A percentile compares a stretch with the other conserved stretches of the same genome.
Conservation (phyloP, 352 stramenopile species). For the Globisporangium acanthophoron region DNA sequence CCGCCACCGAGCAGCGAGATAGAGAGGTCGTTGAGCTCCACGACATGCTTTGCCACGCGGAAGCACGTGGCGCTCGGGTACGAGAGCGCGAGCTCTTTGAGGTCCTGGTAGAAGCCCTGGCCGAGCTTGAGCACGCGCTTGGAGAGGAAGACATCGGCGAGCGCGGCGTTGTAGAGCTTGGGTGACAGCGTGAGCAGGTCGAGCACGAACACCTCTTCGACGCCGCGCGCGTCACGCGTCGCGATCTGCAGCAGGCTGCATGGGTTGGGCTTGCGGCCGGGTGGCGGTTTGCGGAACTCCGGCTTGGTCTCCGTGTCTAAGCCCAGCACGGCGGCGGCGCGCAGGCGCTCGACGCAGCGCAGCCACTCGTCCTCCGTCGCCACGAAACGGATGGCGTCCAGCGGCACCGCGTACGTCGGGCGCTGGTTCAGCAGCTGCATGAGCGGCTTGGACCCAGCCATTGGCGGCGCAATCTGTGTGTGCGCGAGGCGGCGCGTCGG, state of each 20-base stretch:
- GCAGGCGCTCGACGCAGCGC: slow-evolving; percentile 43
- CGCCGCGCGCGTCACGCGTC: slow-evolving; percentile 34
- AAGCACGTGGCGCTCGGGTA: slow-evolving; percentile 74
- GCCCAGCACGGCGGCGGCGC: slow-evolving; percentile 44
- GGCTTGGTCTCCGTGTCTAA: slow-evolving; percentile 75
- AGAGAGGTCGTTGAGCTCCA: slow-evolving; percentile 77
- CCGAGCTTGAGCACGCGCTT: slow-evolving; percentile 65
- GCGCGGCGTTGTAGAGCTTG: slow-evolving; percentile 55
- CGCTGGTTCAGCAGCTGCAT: slow-evolving; percentile 46
- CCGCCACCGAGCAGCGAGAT: slow-evolving; percentile 38
- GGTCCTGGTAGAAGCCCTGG: slow-evolving; percentile 54
- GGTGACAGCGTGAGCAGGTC: slow-evolving; percentile 51
- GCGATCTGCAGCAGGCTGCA: slow-evolving; percentile 64
- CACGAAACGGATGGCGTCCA: slow-evolving; percentile 47
- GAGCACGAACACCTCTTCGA: slow-evolving; percentile 71
- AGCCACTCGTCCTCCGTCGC: slow-evolving; percentile 32
- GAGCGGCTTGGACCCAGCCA: slow-evolving; percentile 20
- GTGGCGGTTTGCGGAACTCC: slow-evolving; percentile 25
- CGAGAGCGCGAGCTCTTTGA: slow-evolving; percentile 50
- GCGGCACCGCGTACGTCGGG: slow-evolving; percentile 44
- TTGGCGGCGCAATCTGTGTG: not conserved
- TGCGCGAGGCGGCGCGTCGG: not conserved
- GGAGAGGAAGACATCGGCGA: slow-evolving; percentile 56
- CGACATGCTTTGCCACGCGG: slow-evolving; percentile 47
- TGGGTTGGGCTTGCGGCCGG: slow-evolving; percentile 27